Evolutionary conservation across 306 rosid species (phyloP), one percentile per base, ranked within the genome.

Genomic region (Fagus crenata): DNA sequence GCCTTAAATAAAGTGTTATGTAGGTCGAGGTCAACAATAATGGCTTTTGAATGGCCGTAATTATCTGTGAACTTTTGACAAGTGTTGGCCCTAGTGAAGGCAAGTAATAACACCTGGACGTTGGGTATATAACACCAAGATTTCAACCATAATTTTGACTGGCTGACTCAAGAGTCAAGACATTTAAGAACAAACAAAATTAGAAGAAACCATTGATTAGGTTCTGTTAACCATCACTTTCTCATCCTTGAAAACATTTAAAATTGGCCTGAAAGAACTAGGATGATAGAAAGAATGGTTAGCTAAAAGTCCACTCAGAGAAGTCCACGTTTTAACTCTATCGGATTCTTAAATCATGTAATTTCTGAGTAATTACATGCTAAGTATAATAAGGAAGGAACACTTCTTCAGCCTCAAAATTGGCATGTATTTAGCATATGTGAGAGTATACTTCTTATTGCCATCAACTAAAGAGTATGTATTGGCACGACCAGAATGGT

Each of bases 11-110:
- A 81, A 84, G 84, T 35, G 70, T 53, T 76, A 43, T 61, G 81
- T 81, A 53, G 82, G 84, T 51, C 77, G 60, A 71, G 72, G 74
- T 70, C 79, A 72, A 67, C 72, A 78, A 82, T 87, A 67, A 84
- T 82, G 83, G 77, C 87, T 76, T 84, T 87, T 67, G 70, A 80
- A 83, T 55, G 88, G 53, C 76, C 81, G 72, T 71, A 69, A 81
- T 84, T 72, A 72, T 58, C 81, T 80, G 63, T 70, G 53, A 72
- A 67, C 81, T 78, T 84, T 85, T 80, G 82, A 87, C 84, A 70
- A 64, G 72, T 53, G 11, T 28, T 13, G 14, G 33, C 15, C 22
- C 18, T 43, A 18, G 73, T 53, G 41, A 73, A 75, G 28, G 28
- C 28, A 22, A 22, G 28, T 22, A 22, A 22, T 22, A 0, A 22